Base-by-base conservation (phyloP, 371 early-diverging fungal genomes). In the Mucor velutinosus region DNA sequence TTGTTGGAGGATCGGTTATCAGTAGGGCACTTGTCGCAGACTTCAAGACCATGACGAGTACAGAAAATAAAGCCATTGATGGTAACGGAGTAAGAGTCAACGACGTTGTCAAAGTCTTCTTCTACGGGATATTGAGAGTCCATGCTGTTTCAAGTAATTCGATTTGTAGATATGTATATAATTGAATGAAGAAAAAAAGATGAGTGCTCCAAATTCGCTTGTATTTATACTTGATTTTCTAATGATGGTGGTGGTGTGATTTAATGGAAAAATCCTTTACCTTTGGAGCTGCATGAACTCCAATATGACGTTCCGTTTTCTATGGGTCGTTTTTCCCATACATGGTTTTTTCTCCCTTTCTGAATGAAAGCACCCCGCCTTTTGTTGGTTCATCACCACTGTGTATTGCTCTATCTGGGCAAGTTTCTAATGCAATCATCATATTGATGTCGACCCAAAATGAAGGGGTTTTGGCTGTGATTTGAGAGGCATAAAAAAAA, bases 1-100 rank as follows among this genome's bases (percentile, higher is more conserved):
- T 83, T 83, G 55, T 83, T 83, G 12, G 65, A 35, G 10, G 71
- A 58, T 12, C 80, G 76, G 58, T 83, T 83, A 41, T 83, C 83
- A 11, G 79, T 83, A 17, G 83, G 83, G 39, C 83, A 83, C 39
- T 77, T 80, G 11, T 61, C 41, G 61, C 83, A 83, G 19, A 83
- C 73, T 63, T 83, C 83, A 43, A 76, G 65, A 41, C 80, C 70
- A 67, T 76, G 76, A 51, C 87, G 77, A 27, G 81, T 67, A 71
- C 76, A 72, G 64, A 74, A 66, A 70, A 69, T 68, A 69, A 73
- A 71, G 19, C 77, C 76, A 73, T 82, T 74, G 68, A 83, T 49
- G 39, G 75, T 72, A 57, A 75, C 67, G 63, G 70, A 69, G 64
- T 73, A 60, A 63, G 76, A 60, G 67, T 83, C 83, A 70, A 78